Percentiles rank a stretch among this genome's conserved stretches.
These are phyloP conservation scores for Ceriops decandra DNA, from an alignment of 345 rosid genomes.

Conservation along the genomic window DNA sequence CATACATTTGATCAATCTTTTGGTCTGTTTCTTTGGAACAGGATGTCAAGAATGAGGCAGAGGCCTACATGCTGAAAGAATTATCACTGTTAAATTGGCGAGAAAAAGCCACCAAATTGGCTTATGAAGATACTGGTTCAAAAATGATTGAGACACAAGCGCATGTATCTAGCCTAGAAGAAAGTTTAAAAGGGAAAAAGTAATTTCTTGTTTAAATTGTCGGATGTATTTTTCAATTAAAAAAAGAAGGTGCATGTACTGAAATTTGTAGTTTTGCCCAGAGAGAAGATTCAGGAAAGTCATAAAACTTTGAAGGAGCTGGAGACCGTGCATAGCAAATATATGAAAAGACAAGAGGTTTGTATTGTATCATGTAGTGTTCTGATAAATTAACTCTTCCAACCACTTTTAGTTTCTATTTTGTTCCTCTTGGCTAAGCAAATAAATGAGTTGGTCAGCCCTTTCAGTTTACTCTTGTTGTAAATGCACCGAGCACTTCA, in stretches of 20 bases:
- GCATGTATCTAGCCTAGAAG: conserved; percentile 58
- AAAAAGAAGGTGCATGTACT: not conserved
- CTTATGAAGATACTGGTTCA: conserved; percentile 56
- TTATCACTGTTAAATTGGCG: conserved; percentile 82
- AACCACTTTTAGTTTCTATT: no score
- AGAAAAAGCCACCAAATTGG: conserved; percentile 84
- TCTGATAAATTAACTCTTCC: not conserved
- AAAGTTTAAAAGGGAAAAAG: conserved; percentile 65
- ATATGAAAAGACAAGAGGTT: conserved; percentile 80
- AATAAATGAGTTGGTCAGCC: not conserved
- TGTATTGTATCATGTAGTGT: conserved; percentile 21
- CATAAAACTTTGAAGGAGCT: conserved; percentile 63
- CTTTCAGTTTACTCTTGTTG: not conserved
- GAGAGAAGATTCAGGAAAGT: conserved; percentile 74
- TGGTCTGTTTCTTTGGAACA: conserved; percentile 33
- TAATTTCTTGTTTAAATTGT: conserved; percentile 22
- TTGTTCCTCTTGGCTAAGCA: not conserved
- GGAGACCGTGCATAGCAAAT: conserved; percentile 66
- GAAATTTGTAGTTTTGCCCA: conserved; percentile 25
- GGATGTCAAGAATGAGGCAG: conserved; percentile 94
- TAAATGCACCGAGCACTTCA: conserved; percentile 1
- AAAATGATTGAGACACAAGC: conserved; percentile 58
- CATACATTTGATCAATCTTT: conserved; percentile 9
- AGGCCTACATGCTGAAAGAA: conserved; percentile 91
- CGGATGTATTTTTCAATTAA: conserved; percentile 1